A percentile compares a stretch with the other conserved stretches of the same genome.
Conservation (phyloP, 306 rosid species). For the Cajanus cajan region DNA sequence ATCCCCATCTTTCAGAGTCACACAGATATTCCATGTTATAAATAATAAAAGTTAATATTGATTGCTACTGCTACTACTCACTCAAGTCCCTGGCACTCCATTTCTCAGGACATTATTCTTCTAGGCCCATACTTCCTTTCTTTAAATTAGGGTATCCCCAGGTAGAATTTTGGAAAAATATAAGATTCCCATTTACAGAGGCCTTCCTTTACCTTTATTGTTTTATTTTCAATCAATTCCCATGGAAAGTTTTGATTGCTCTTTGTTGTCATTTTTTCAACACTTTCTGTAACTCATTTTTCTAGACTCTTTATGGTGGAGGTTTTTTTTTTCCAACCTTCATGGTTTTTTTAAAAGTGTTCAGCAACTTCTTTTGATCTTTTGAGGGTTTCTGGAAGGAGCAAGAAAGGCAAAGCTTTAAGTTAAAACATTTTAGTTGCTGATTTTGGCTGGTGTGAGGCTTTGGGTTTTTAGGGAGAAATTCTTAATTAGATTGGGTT, state of each 20-base stretch:
- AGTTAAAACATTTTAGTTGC: not conserved
- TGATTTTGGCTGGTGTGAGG: not conserved
- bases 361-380: not conserved
- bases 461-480: not conserved
- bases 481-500: not conserved
- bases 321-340: not conserved
- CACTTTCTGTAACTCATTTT: not conserved
- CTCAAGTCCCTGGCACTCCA: not conserved
- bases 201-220: not conserved
- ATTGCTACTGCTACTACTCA: not conserved
- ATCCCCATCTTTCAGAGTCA: not conserved
- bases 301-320: not conserved
- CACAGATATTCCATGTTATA: not conserved
- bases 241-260: not conserved
- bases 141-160: not conserved
- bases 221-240: not conserved
- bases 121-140: not conserved
- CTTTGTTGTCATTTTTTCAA: not conserved
- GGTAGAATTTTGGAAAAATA: not conserved
- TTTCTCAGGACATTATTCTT: not conserved
- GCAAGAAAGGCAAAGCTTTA: not conserved
- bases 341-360: too few species aligned
- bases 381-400: not conserved
- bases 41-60: not conserved
- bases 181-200: not conserved